Evolutionary conservation across 2,329 filamentous ascomycete genomes (phyloP), one percentile per base, ranked within the genome.

Genomic region (Colletotrichum chlorophyti): DNA sequence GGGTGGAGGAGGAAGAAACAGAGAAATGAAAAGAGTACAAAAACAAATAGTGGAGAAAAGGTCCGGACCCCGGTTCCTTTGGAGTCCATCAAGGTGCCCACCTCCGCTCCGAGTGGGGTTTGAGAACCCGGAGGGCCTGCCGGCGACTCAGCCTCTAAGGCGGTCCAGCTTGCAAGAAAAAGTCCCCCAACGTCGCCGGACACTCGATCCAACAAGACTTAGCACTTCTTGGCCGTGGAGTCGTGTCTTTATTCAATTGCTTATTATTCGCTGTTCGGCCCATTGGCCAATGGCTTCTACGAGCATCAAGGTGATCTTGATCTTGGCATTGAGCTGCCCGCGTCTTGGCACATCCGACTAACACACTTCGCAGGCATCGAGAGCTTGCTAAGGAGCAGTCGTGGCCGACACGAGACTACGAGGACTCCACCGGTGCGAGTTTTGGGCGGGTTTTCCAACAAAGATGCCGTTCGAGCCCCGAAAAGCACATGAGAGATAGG

Each of bases 191-290:
- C 57, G 17, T 59, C 51, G 50, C 38, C 38, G 23, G 34, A 5
- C 37, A 23, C 51, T 12, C 37, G 51, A 57, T 31, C 45, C 57
- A 50, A 45, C 38, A 46, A 5, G 29, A 50, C 43, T 60, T 57
- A 57, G 51, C 38, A 57, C 45, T 17, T 60, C 57, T 60, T 60
- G 51, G 57, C 57, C 57, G 45, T 60, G 57, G 57, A 24, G 51
- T 50, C 19, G 32, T 24, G 37, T 29, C 32, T 57, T 12, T 55
- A 10, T 12, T 14, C 6, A 21, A 19, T 41, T 15, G 21, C 26
- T 58, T 10, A 15, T 14, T 21, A 24, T 57, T 55, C 45, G 57
- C 15, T 15, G 6, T 1, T 6, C 7, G 3, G 5, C 24, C 38
- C 23, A 49, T 50, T 34, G 26, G n/a, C 51, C 51, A 50, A 60